These are phyloP conservation scores for Ceratocystis cacaofunesta DNA, from an alignment of 2,329 filamentous ascomycete genomes.

Conservation along the genomic window DNA sequence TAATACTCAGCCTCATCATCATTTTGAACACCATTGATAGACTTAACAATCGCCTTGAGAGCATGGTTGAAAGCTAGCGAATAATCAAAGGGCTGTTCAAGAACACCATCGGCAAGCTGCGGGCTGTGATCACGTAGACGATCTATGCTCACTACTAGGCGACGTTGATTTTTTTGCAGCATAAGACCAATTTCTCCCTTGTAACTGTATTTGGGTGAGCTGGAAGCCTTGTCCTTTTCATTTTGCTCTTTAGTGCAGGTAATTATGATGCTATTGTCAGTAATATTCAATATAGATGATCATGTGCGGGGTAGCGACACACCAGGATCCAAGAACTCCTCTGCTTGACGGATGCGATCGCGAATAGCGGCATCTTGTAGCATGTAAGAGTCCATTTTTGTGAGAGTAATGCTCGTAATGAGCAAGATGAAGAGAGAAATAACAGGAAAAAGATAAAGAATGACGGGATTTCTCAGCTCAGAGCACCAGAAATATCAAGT, in stretches of 20 bases:
- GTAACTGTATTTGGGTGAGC: slow-evolving; percentile 44
- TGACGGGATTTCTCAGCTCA: neutral
- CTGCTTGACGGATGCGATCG: slow-evolving; percentile 72
- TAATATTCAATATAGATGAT: neutral
- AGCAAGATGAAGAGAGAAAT: neutral
- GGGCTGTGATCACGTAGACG: slow-evolving; percentile 78
- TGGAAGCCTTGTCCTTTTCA: neutral
- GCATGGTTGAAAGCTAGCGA: slow-evolving; percentile 78
- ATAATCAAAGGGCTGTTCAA: slow-evolving; percentile 79
- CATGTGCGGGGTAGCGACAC: slow-evolving; percentile 22
- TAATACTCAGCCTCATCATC: slow-evolving; percentile 77
- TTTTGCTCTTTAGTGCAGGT: neutral
- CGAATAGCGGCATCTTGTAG: slow-evolving; percentile 72
- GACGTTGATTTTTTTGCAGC: slow-evolving; percentile 51
- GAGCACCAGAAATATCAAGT: neutral
- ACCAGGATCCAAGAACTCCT: slow-evolving; percentile 91
- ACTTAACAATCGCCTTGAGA: slow-evolving; percentile 73
- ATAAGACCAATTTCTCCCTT: slow-evolving; percentile 73
- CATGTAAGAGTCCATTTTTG: slow-evolving; percentile 54
- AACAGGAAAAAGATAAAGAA: neutral
- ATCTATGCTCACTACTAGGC: slow-evolving; percentile 64
- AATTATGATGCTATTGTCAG: neutral
- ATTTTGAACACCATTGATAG: slow-evolving; percentile 62
- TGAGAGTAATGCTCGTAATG: neutral
- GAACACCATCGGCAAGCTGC: slow-evolving; percentile 63